A percentile compares a stretch with the other conserved stretches of the same genome.
phyloP scores from a whole-genome alignment of 352 stramenopile species.

The Elongisporangium prolatum region DNA sequence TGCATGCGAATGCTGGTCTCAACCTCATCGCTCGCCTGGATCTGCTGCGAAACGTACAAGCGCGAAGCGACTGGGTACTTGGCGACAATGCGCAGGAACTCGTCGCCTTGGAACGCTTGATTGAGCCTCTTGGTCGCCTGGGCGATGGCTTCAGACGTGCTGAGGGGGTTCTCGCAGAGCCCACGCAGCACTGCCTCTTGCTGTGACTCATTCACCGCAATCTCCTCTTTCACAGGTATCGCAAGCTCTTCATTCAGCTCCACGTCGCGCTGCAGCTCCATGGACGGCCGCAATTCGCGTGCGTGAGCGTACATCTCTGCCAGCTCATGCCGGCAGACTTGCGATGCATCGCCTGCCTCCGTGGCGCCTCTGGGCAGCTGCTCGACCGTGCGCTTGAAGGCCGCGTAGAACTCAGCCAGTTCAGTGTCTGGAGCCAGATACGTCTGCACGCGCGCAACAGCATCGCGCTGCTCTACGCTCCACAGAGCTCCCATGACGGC shows the following conservation, averaged over 20 bases:
- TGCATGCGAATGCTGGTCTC: conserved; percentile 26
- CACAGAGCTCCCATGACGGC: not conserved
- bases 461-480: not conserved
- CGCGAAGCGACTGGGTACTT: conserved; percentile 40
- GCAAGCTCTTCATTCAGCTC: not conserved
- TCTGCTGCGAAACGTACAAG: conserved; percentile 36
- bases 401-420: not conserved
- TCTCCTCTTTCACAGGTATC: not conserved
- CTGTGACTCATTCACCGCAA: not conserved
- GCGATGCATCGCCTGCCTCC: not conserved
- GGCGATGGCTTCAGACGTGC: conserved; percentile 40
- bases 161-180: conserved; percentile 34
- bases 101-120: conserved; percentile 18
- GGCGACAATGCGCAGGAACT: conserved; percentile 29
- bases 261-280: not conserved
- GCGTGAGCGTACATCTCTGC: not conserved
- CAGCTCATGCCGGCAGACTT: not conserved
- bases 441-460: not conserved
- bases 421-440: not conserved
- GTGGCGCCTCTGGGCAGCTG: not conserved
- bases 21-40: conserved; percentile 26
- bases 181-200: conserved; percentile 48
- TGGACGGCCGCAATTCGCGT: not conserved
- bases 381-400: not conserved
- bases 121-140: conserved; percentile 31